Base-by-base conservation (phyloP, 2,329 filamentous ascomycete genomes). In the Bipolaris zeicola region DNA sequence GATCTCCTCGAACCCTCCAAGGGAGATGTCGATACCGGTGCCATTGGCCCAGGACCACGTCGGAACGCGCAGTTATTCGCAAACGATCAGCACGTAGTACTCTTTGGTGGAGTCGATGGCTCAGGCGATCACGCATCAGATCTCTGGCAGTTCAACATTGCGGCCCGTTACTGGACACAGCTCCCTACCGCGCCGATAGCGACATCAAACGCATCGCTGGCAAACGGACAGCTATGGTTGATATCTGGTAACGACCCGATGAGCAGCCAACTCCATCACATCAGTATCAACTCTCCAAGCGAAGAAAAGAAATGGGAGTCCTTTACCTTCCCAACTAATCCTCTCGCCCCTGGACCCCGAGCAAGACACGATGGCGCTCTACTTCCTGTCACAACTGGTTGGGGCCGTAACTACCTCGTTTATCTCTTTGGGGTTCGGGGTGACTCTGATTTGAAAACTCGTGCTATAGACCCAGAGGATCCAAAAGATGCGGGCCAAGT, bases 331-430 rank as follows among this genome's bases (percentile, higher is more conserved):
- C 77, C 77, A 1, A 77, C 76, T 2, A 79, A 79, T 44, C 78
- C 78, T 2, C 61, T 80, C 11, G 74, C 74, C 1, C 75, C 77
- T n/a, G 78, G 78, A 1, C 78, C 79, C 2, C 67, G 71, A 16
- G 74, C 77, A 16, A 69, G 78, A 20, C 65, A 71, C 7, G 71
- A 75, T 6, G 78, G 74, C 14, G 74, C 73, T 1, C 61, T 80
- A 0, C 55, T 80, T 0, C 77, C 78, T 0, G 63, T 81, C 20
- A 74, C 71, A 0, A 81, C 78, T 1, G 78, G 78, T 11, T 76
- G 78, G 49, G 79, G 79, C 13, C 73, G 79, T 5, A 75, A 78
- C 39, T 81, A 79, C 60, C 72, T 81, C 6, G 62, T 78, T 1
- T 79, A 80, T 63, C 67, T 80, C 38, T 73, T 81, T 28, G 79